Conservation (phyloP, 2,329 filamentous ascomycete genomes). For the Herpotrichia juniperi region DNA sequence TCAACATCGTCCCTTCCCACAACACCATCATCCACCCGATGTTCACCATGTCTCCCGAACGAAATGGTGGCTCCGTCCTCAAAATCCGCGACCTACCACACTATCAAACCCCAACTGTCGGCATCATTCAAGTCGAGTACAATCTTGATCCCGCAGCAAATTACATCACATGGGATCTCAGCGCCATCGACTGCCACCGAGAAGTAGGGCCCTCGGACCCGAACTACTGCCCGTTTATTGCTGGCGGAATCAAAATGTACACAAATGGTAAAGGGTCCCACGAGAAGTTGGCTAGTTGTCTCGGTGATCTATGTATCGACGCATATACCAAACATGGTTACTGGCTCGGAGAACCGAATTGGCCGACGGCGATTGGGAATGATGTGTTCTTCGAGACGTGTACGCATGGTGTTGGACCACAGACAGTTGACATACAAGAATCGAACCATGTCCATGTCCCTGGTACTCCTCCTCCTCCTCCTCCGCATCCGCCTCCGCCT, state of each 20-base stretch:
- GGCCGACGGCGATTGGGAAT: conserved; percentile 17
- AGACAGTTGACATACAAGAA: conserved; percentile 4
- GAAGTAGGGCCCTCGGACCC: conserved; percentile 12
- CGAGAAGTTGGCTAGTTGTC: conserved; percentile 20
- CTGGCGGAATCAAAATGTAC: conserved; percentile 24
- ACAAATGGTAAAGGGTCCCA: not conserved
- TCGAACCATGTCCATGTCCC: too few species aligned
- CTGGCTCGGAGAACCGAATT: conserved; percentile 25
- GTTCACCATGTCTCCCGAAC: not conserved
- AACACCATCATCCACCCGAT: not conserved
- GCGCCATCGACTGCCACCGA: not conserved
- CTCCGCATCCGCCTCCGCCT: too few species aligned
- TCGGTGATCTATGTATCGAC: conserved; percentile 10
- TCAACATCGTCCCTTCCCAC: not conserved
- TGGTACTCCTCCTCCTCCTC: too few species aligned
- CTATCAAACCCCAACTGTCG: not conserved
- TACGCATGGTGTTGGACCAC: conserved; percentile 13
- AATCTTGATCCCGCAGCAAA: not conserved
- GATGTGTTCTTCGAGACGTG: conserved; percentile 29
- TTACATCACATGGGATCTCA: not conserved
- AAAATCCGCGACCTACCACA: not conserved
- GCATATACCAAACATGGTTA: conserved; percentile 21
- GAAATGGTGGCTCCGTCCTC: not conserved
- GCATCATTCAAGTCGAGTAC: conserved; percentile 5
- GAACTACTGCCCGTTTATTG: conserved; percentile 25